Base-by-base conservation (phyloP, 306 rosid species). In the Corylus avellana region DNA sequence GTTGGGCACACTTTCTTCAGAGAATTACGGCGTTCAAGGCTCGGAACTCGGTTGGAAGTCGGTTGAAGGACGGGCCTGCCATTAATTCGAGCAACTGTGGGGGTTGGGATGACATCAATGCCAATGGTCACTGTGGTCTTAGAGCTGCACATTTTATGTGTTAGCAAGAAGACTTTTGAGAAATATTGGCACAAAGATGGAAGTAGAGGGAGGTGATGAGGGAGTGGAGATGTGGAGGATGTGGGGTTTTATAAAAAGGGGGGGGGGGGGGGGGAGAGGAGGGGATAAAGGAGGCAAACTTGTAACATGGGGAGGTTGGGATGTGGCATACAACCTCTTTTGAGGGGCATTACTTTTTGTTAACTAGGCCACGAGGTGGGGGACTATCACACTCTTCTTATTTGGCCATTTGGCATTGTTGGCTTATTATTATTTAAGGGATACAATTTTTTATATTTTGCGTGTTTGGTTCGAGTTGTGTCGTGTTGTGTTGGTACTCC, bases 51-150 rank as follows among this genome's bases (percentile, higher is more conserved):
- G 64, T 92, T 95, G 39, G 92, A 88, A 18, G 94, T 91, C 12
- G 98, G 99, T 75, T 96, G 99, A 77, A 96, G 97, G 56, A 93
- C 97, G 1, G 89, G 92, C 47, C 97, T 84, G 76, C 97, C 92
- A 50, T 90, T 90, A 90, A 90, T 86, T 73, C 87, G 84, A 3
- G 95, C 82, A 27, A 87, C 89, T 0, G 80, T 62, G 7, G 90
- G 87, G 4, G 42, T 73, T 7, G 85, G 22, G 7, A 77, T 16
- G 81, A 77, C 56, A 71, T 85, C 90, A 78, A 91, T 68, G 78
- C 88, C 91, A 44, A 87, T 6, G 32, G 92, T 86, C 57, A 86
- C 92, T 68, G 84, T 91, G 88, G 88, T 84, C 82, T 93, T 84
- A 3, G 97, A 89, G 83, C 85, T 87, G 76, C 98, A 90, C 99